Base-by-base conservation (phyloP, 129 eudicot genomes). In the Kitagawia praeruptora region DNA sequence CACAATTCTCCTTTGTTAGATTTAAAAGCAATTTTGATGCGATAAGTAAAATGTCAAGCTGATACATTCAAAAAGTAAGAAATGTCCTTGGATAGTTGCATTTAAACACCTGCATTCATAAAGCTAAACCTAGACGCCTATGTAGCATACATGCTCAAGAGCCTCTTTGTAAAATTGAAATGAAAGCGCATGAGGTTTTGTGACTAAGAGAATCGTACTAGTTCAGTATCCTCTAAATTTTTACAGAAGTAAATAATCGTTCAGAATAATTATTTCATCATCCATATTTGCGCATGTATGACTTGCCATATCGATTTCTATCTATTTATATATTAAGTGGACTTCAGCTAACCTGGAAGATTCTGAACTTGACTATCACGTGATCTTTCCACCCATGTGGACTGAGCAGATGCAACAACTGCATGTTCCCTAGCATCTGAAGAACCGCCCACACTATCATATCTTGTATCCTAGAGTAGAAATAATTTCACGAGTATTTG, bases 281-380 rank as follows among this genome's bases (percentile, higher is more conserved):
- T 71, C 75, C 27, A 54, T 54, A 54, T 70, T 21, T 73, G 54
- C 31, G n/a, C 58, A 74, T 72, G 56, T 61, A 74, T 44, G 3
- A 13, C 21, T 51, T 44, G 61, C n/a, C 77, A 44, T 46, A 74
- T 12, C 14, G 15, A 73, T 73, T 10, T 4, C 31, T 4, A 73
- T 73, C 76, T 73, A 42, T 70, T 15, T 38, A 42, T 25, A 25
- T n/a, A 9, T 15, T 46, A 45, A 45, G 31, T 5, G 48, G 56
- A 27, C 41, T 75, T 61, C 31, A 45, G 76, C 88, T 72, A 74
- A 94, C 98, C 98, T 91, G 87, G 74, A 81, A 81, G 54, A 14
- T 85, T 80, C 77, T 83, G 86, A 74, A 80, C 78, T 81, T 85
- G 92, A 47, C 84, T 87, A 58, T 90, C 93, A 37, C 87, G 87